Percentiles rank a stretch among this genome's conserved stretches.
phyloP scores from a whole-genome alignment of 768 basidiomycete species.

The Tylopilus felleus region DNA sequence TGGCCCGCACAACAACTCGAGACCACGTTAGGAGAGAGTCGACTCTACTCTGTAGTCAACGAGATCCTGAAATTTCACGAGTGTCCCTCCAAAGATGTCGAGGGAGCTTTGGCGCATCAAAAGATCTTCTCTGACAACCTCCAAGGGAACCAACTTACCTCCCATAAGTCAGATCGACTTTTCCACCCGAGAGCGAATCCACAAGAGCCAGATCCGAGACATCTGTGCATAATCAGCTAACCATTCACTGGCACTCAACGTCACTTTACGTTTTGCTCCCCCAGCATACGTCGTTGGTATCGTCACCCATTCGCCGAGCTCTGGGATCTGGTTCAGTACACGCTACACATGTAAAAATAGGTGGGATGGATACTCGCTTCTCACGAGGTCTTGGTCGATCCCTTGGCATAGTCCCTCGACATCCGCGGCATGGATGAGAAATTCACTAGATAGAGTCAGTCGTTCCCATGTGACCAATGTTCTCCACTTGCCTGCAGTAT shows the following conservation, averaged over 20 bases:
- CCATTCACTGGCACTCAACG: not conserved
- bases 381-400: slow-evolving; percentile 86
- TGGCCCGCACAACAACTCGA: too few species aligned
- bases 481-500: slow-evolving; percentile 66
- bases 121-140: not conserved
- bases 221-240: slow-evolving; percentile 44
- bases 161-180: slow-evolving; percentile 48
- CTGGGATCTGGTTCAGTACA: slow-evolving; percentile 39
- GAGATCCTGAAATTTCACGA: slow-evolving; percentile 60
- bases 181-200: slow-evolving; percentile 72
- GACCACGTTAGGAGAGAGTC: too few species aligned
- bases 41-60: slow-evolving; percentile 11
- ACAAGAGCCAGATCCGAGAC: slow-evolving; percentile 80
- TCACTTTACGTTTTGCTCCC: slow-evolving; percentile 74
- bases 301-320: slow-evolving; percentile 84
- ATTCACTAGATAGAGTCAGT: slow-evolving; percentile 59
- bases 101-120: slow-evolving; percentile 41
- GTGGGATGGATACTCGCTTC: slow-evolving; percentile 45
- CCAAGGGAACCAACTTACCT: slow-evolving; percentile 26
- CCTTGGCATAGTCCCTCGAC: slow-evolving; percentile 97
- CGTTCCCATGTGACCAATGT: not conserved
- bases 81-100: slow-evolving; percentile 67
- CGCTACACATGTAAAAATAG: not conserved
- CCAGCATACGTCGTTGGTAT: slow-evolving; percentile 97
- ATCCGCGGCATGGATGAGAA: slow-evolving; percentile 96